These are phyloP conservation scores for Pseudogymnoascus sp. DNA, from an alignment of 2,329 filamentous ascomycete genomes.

Conservation along the genomic window DNA sequence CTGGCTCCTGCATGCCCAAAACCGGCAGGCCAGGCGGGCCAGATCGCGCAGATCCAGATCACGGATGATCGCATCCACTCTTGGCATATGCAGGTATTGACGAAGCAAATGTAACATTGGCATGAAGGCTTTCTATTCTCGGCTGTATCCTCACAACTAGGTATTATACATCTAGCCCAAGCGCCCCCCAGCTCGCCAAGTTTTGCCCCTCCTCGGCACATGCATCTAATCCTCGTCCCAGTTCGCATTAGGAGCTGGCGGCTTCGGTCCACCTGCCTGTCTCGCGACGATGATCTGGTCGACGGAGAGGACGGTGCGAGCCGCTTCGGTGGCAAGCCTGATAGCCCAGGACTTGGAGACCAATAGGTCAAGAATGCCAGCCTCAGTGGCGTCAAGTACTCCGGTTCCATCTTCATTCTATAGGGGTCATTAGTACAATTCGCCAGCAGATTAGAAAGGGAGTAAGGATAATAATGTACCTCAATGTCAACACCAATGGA, in stretches of 20 bases:
- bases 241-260: slow-evolving; percentile 78
- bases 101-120: not conserved
- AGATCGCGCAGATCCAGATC: not conserved
- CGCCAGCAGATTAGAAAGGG: not conserved
- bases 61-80: not conserved
- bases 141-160: slow-evolving; percentile 10
- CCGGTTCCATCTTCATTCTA: slow-evolving; percentile 71
- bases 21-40: not conserved
- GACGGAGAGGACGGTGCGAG: slow-evolving; percentile 85
- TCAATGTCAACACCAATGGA: slow-evolving; percentile 92
- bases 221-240: slow-evolving; percentile 32
- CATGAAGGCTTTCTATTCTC: not conserved
- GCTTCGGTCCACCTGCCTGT: slow-evolving; percentile 95
- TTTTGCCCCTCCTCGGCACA: slow-evolving; percentile 6
- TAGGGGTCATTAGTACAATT: slow-evolving; percentile 15
- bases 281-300: slow-evolving; percentile 98
- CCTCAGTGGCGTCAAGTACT: slow-evolving; percentile 73
- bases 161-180: slow-evolving; percentile 26
- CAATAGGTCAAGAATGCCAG: slow-evolving; percentile 86
- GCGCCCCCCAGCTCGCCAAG: slow-evolving; percentile 17
- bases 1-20: not conserved
- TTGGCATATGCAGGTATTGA: not conserved
- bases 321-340: slow-evolving; percentile 89
- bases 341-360: slow-evolving; percentile 94
- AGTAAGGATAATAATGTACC: slow-evolving; percentile 33